Evolutionary conservation across 78 protist genomes (phyloP).

Genomic region (Chrysochromulina tobinii): DNA sequence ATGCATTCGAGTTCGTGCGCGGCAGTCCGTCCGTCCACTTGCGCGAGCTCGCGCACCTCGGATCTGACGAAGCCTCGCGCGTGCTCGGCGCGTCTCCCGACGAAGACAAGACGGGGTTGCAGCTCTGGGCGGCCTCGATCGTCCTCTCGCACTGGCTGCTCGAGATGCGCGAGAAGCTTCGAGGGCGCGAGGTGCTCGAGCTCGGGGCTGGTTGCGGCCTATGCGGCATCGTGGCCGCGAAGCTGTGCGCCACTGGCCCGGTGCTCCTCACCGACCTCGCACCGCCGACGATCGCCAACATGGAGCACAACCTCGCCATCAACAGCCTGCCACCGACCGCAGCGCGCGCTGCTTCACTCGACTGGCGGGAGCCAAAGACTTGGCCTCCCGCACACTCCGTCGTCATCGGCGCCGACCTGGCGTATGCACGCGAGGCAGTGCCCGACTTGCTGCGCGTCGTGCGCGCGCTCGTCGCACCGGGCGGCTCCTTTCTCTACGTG

Average conservation of each 20-base stretch:
- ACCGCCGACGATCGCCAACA: neutral
- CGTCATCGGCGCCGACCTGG: neutral
- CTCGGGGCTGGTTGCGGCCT: neutral
- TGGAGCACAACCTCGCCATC: neutral
- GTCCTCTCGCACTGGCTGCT: neutral
- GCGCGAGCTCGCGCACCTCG: neutral
- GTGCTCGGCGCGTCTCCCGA: neutral
- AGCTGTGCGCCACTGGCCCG: no score
- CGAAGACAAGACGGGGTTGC: neutral
- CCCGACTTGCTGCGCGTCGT: neutral
- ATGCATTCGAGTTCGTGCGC: neutral
- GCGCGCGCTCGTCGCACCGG: neutral
- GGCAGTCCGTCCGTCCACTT: neutral
- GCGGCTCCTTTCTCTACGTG: neutral
- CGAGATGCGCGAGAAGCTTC: neutral
- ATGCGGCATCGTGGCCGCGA: neutral
- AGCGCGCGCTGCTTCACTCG: neutral
- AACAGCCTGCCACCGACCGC: neutral
- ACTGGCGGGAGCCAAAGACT: neutral
- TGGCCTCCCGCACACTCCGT: neutral
- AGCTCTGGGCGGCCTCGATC: neutral
- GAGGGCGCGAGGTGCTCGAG: neutral
- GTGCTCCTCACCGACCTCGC: neutral
- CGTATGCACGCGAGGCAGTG: neutral
- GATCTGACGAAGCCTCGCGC: neutral